Percentiles rank a stretch among this genome's conserved stretches.
phyloP scores from a whole-genome alignment of 176 grass and related monocot species.

The Alopecurus myosuroides region DNA sequence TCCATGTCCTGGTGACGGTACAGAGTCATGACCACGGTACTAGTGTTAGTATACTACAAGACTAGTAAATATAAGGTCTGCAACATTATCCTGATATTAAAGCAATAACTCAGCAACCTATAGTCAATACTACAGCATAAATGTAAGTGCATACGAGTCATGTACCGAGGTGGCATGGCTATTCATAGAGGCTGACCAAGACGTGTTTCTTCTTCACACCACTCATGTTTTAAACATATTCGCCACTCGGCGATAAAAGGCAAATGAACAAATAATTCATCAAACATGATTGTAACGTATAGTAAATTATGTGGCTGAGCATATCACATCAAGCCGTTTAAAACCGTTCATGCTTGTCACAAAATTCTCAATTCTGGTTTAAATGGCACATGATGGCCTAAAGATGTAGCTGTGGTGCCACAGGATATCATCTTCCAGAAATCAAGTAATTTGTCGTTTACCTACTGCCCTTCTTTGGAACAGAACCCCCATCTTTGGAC shows the following conservation, averaged over 20 bases:
- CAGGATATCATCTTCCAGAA: conserved; percentile 66
- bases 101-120: not conserved
- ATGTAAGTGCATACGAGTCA: conserved; percentile 1
- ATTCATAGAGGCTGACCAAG: not conserved
- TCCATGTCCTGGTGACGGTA: not conserved
- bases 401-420: conserved; percentile 46
- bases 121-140: conserved; percentile 6
- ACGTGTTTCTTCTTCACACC: not conserved
- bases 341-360: not conserved
- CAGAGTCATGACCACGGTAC: not conserved
- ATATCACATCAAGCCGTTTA: conserved; percentile 19
- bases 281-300: not conserved
- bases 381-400: conserved; percentile 26
- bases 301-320: conserved; percentile 9
- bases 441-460: conserved; percentile 89
- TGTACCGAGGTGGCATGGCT: not conserved
- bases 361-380: conserved; percentile 21
- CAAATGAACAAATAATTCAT: conserved; percentile 6
- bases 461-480: conserved; percentile 99
- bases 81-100: conserved; percentile 13
- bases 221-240: conserved; percentile 12
- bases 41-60: conserved; percentile 1
- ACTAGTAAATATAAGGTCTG: not conserved
- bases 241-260: not conserved
- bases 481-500: conserved; percentile 98